Percentiles rank a stretch among this genome's conserved stretches.
Conservation (phyloP, 257 asterid genomes). For the Cinchona pubescens region DNA sequence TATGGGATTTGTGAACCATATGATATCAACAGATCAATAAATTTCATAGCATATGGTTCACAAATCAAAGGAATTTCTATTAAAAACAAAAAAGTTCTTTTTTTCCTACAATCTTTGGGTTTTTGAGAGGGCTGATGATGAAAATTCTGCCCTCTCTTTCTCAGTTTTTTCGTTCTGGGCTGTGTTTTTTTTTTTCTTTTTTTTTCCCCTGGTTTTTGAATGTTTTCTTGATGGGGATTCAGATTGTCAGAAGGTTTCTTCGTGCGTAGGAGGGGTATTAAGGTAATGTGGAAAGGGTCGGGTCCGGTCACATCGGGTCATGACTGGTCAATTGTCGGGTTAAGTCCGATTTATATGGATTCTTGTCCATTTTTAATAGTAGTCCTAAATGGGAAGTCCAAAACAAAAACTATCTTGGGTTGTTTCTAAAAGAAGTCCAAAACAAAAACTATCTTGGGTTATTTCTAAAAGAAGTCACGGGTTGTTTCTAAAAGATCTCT, state of each 20-base stretch:
- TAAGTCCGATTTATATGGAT: not conserved
- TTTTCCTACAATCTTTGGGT: not conserved
- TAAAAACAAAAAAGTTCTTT: not conserved
- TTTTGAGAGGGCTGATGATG: constrained; percentile 25
- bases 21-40: constrained; percentile 20
- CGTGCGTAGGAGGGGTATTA: not conserved
- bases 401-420: not conserved
- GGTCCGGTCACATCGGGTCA: not conserved
- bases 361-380: not conserved
- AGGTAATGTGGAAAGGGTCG: not conserved
- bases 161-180: constrained; percentile 11
- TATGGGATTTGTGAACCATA: constrained; percentile 53
- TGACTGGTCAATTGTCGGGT: not conserved
- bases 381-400: not conserved
- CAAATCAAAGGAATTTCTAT: constrained; percentile 5
- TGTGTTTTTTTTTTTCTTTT: not conserved
- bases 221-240: not conserved
- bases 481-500: no score
- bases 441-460: not conserved
- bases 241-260: not conserved
- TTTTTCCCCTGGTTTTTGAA: not conserved
- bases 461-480: no score
- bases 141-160: constrained; percentile 17
- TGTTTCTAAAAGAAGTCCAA: not conserved
- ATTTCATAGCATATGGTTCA: constrained; percentile 16